Percentiles rank a stretch among this genome's conserved stretches.
Conservation (phyloP, 495 filamentous ascomycete species). For the Aspergillus ostianus region DNA sequence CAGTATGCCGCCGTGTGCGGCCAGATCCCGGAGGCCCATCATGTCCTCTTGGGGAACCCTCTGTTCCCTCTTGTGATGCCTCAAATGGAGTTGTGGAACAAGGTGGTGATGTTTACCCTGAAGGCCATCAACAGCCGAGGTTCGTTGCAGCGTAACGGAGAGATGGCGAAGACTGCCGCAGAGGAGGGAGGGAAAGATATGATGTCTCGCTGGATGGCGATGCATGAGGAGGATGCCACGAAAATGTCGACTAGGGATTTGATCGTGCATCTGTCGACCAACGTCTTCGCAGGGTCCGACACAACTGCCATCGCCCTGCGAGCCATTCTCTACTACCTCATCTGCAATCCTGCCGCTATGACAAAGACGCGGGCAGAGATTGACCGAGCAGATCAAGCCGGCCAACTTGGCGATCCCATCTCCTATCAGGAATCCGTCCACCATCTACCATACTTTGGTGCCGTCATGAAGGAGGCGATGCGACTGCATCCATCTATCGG, state of each 20-base stretch:
- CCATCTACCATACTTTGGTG: conserved; percentile 50
- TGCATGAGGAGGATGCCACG: conserved; percentile 25
- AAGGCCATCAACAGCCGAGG: conserved; percentile 23
- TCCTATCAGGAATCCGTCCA: conserved; percentile 43
- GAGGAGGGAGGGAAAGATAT: conserved; percentile 26
- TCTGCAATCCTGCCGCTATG: conserved; percentile 50
- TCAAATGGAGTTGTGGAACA: conserved; percentile 35
- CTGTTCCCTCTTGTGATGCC: conserved; percentile 36
- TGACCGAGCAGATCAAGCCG: conserved; percentile 40
- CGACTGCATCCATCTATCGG: conserved; percentile 60
- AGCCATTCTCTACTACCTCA: conserved; percentile 60
- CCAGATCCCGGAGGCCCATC: conserved; percentile 33
- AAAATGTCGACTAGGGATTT: conserved; percentile 27
- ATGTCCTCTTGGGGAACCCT: conserved; percentile 32
- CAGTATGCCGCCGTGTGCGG: conserved; percentile 27
- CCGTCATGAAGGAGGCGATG: conserved; percentile 59
- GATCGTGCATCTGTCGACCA: conserved; percentile 29
- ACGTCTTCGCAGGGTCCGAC: conserved; percentile 48
- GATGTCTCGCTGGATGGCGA: conserved; percentile 28
- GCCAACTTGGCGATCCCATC: conserved; percentile 25
- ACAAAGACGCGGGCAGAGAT: conserved; percentile 50
- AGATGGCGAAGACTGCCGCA: conserved; percentile 17
- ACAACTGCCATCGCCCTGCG: conserved; percentile 60
- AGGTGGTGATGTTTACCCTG: conserved; percentile 29
- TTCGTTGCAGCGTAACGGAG: conserved; percentile 34